Base-by-base conservation (phyloP, 2,329 filamentous ascomycete species). In the Tolypocladium inflatum region DNA sequence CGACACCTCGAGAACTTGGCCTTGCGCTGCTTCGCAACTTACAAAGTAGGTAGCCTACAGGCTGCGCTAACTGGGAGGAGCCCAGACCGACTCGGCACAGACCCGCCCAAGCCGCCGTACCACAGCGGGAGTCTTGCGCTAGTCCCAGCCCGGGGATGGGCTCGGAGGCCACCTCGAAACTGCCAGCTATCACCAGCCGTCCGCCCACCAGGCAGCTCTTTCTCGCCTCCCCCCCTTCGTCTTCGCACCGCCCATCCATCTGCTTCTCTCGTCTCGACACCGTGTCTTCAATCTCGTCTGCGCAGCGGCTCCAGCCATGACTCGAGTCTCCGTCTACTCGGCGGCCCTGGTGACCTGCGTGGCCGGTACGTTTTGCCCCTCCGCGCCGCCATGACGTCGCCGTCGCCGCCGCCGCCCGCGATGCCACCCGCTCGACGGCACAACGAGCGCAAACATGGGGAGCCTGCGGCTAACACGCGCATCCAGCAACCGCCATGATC, bases 401-500 rank as follows among this genome's bases (percentile, higher is more conserved):
- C 35, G 21, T 53, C 9, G 48, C 19, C 51, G 6, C 2, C 39
- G 38, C 13, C 21, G 26, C 35, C 42, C 19, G 3, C n/a, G 23
- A n/a, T 38, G 11, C 41, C 8, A 3, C n/a, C 11, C 21, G 17
- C 8, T 19, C 39, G 2, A 39, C 48, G 13, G 5, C 2, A 53
- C 42, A 5, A 50, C 30, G 17, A 7, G 43, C 23, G 43, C 23
- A 30, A 48, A 2, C 43, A 19, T 19, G 43, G 26, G n/a, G 35
- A 53, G n/a, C 26, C 51, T 38, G 21, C 54, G 35, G 63, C 71
- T 77, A 66, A 78, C 70, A 57, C 53, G 41, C 17, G 57, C 48
- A 52, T 53, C 53, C 57, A 90, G 88, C 87, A 58, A 89, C 86
- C 37, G 80, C 80, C 61, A 83, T 91, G 80, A 89, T 88, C 30